Evolutionary conservation across 2,329 filamentous ascomycete species (phyloP).

Genomic region (Penicillium sp.): DNA sequence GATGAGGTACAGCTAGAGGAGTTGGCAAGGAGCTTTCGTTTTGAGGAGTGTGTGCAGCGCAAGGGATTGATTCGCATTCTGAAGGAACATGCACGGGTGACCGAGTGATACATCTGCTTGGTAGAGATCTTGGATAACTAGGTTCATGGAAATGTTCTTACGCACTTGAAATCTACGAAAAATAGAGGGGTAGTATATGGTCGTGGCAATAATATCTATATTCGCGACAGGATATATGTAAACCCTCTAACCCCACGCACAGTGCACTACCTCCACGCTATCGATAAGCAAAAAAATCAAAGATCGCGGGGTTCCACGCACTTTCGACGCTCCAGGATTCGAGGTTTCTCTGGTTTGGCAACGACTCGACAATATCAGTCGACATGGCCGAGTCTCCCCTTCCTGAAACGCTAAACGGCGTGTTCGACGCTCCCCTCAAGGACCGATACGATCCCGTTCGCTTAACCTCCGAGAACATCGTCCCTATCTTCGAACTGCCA

Average conservation of each 20-base stretch:
- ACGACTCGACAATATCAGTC: conserved; percentile 5
- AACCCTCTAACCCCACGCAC: conserved; percentile 9
- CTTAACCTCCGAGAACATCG: conserved; percentile 31
- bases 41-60: conserved; percentile 52
- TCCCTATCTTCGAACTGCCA: conserved; percentile 32
- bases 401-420: conserved; percentile 30
- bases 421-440: conserved; percentile 31
- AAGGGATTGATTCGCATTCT: conserved; percentile 51
- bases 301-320: conserved; percentile 24
- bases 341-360: conserved; percentile 3
- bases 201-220: conserved; percentile 1
- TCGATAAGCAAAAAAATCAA: conserved; percentile 27
- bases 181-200: background rate
- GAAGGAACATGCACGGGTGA: conserved; percentile 37
- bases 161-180: background rate
- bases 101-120: background rate
- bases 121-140: background rate
- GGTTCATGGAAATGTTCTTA: background rate
- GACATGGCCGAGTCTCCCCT: conserved; percentile 26
- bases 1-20: conserved; percentile 51
- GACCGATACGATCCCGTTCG: conserved; percentile 34
- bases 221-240: background rate
- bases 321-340: conserved; percentile 13
- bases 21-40: conserved; percentile 50
- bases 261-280: conserved; percentile 16